Base-by-base conservation (phyloP, 2,329 filamentous ascomycete species). In the Botryotinia globosa region DNA sequence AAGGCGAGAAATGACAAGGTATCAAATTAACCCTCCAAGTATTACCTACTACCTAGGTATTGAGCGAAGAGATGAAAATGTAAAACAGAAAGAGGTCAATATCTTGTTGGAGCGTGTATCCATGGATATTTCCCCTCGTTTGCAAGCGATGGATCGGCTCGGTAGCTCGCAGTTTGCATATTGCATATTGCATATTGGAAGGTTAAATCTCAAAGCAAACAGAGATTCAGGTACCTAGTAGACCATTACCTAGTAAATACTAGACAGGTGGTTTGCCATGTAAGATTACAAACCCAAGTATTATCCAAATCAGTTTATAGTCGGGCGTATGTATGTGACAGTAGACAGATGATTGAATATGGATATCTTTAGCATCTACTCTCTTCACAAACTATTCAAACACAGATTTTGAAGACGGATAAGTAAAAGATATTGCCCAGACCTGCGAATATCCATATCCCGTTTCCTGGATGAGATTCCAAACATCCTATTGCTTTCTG, bases 231-330 rank as follows among this genome's bases (percentile, higher is more conserved):
- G 16, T 48, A 10, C 1, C 12, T 10, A 18, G 12, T 18, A 29
- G 59, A 7, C 1, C 59, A 8, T 62, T 22, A 5, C 34, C 16
- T 20, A 20, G 25, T n/a, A n/a, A 51, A 14, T n/a, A 54, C 25
- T 54, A 54, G 48, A 54, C 48, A 14, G 12, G 4, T 32, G 3
- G 37, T 29, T 42, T 42, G 37, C 29, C 25, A 20, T 34, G 7
- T n/a, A n/a, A n/a, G n/a, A n/a, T n/a, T n/a, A 25, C n/a, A 5
- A 2, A 44, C 9, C 1, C 5, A 3, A 0, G 29, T 20, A 20
- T 18, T 9, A 18, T 65, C 44, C 29, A n/a, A 37, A 5, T n/a
- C 44, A 20, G 34, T n/a, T 12, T n/a, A n/a, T n/a, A 1, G 20
- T 37, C 20, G 34, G 25, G 25, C 22, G 37, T n/a, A 25, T 25